Conservation (phyloP, 2,329 filamentous ascomycete species). For the Hypoxylon sp. region DNA sequence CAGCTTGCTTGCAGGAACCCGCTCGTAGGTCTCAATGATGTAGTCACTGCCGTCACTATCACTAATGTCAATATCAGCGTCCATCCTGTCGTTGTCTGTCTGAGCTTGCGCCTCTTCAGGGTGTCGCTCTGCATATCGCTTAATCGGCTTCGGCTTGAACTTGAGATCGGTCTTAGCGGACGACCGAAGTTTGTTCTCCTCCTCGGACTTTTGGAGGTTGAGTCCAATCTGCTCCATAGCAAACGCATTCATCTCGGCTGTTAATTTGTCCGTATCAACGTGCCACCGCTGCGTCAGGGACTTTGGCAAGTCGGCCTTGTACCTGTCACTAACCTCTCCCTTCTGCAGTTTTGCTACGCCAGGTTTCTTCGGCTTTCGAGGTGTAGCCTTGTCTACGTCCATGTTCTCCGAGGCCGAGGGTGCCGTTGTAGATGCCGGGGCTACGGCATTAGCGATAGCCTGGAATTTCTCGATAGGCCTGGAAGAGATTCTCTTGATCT, state of each 20-base stretch:
- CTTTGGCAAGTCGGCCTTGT: slow-evolving; percentile 51
- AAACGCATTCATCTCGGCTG: slow-evolving; percentile 60
- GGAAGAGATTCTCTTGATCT: slow-evolving; percentile 54
- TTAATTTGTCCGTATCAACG: slow-evolving; percentile 54
- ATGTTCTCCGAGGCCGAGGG: slow-evolving; percentile 37
- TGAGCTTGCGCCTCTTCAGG: slow-evolving; percentile 57
- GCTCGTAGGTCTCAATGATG: slow-evolving; percentile 75
- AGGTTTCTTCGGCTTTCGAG: slow-evolving; percentile 55
- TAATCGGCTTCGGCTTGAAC: slow-evolving; percentile 69
- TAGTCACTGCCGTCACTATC: slow-evolving; percentile 70
- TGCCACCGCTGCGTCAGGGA: slow-evolving; percentile 57
- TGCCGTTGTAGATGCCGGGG: slow-evolving; percentile 15
- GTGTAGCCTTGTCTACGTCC: slow-evolving; percentile 48
- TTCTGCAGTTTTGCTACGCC: slow-evolving; percentile 51
- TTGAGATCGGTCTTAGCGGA: slow-evolving; percentile 53
- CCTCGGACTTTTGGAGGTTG: slow-evolving; percentile 65
- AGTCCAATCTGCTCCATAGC: slow-evolving; percentile 71
- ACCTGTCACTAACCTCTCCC: slow-evolving; percentile 37
- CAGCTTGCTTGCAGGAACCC: slow-evolving; percentile 68
- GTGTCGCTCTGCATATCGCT: slow-evolving; percentile 70
- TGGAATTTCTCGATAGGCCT: slow-evolving; percentile 46
- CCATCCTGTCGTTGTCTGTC: slow-evolving; percentile 50
- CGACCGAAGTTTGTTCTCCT: slow-evolving; percentile 56
- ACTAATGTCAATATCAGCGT: slow-evolving; percentile 55
- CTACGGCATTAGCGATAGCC: slow-evolving; percentile 34